Evolutionary conservation across 257 asterid species (phyloP).

Genomic region (Nicotiana noctiflora): DNA sequence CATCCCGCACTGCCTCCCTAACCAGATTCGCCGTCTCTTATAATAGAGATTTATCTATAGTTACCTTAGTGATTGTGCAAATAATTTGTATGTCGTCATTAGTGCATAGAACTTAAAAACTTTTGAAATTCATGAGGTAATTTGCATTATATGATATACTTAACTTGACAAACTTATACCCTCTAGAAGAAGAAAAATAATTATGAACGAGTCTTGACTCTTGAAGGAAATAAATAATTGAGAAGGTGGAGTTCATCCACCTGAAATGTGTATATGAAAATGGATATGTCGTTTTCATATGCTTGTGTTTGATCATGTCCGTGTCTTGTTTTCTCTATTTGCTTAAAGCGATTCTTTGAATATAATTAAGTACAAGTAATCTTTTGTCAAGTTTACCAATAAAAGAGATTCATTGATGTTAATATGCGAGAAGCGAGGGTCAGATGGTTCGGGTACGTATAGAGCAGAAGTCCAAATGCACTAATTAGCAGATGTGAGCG

Average conservation of each 20-base stretch:
- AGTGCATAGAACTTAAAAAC: too few relatives aligned
- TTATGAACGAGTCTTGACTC: neutral
- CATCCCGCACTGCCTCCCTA: too few relatives aligned
- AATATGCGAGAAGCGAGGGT: too few relatives aligned
- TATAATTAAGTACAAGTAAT: neutral
- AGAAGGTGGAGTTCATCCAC: neutral
- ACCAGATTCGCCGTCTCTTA: too few relatives aligned
- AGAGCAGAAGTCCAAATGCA: too few relatives aligned
- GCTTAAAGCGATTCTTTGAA: neutral
- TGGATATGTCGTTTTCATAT: neutral
- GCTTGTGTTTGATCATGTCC: neutral
- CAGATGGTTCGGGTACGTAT: too few relatives aligned
- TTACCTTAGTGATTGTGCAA: too few relatives aligned
- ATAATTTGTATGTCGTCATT: too few relatives aligned
- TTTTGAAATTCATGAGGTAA: too few relatives aligned
- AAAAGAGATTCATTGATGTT: neutral
- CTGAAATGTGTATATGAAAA: neutral
- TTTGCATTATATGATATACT: too few relatives aligned
- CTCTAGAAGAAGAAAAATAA: neutral
- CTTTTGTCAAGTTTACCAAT: neutral
- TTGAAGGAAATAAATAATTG: neutral
- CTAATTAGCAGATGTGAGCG: too few relatives aligned
- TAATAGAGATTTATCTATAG: too few relatives aligned
- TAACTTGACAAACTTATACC: neutral
- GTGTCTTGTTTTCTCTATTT: neutral